Evolutionary conservation across 1,284 basidiomycete genomes (phyloP).

Genomic region (Ustilago bromivora): DNA sequence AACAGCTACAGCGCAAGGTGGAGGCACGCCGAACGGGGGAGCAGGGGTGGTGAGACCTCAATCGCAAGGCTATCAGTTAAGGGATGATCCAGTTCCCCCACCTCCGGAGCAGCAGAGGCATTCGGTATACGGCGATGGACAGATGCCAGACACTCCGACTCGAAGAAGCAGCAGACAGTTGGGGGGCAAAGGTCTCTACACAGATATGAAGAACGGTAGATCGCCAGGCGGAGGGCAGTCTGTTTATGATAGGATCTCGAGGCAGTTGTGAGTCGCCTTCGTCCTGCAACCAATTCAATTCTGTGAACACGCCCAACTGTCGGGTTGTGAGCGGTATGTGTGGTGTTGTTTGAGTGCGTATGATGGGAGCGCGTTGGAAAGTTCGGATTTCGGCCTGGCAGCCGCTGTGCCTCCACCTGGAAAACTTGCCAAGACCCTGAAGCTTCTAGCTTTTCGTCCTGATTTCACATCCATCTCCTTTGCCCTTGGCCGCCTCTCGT

Average conservation of each 20-base stretch:
- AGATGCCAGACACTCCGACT: constrained; percentile 31
- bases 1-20: not conserved
- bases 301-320: no score
- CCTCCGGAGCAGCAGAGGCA: constrained; percentile 4
- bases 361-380: no score
- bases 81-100: constrained; percentile 21
- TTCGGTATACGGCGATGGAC: not conserved
- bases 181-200: constrained; percentile 10
- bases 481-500: no score
- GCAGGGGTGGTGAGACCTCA: not conserved
- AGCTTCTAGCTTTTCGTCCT: no score
- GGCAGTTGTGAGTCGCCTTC: constrained; percentile 18
- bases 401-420: no score
- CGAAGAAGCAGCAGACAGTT: constrained; percentile 34
- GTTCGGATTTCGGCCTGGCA: no score
- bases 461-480: not conserved
- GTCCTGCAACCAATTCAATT: no score
- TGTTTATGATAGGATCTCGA: constrained; percentile 31
- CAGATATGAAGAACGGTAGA: constrained; percentile 14
- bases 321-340: no score
- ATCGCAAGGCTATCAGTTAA: constrained; percentile 29
- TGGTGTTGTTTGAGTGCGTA: no score
- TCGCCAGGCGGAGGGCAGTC: constrained; percentile 17
- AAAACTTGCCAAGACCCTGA: no score
- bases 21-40: not conserved